phyloP scores from a whole-genome alignment of 1,284 basidiomycete species.

The Rhodotorula sp. region DNA sequence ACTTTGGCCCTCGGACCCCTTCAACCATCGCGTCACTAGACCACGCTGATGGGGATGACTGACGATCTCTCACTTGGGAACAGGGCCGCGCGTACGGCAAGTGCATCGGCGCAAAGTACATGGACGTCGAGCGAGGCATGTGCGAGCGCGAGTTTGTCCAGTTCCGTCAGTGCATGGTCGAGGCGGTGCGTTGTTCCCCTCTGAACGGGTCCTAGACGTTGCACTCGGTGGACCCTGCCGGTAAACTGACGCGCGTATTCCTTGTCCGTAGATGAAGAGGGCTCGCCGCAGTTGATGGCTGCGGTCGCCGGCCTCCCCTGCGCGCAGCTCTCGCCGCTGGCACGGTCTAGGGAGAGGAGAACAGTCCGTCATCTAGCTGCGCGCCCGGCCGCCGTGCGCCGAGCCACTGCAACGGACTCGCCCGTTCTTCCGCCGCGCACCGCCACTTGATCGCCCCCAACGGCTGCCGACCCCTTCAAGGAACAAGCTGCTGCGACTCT shows the following conservation, averaged over 20 bases:
- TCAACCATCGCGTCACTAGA: background rate
- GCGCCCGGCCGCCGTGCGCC: no score
- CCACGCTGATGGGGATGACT: background rate
- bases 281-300: background rate
- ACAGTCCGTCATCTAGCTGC: no score
- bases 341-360: background rate
- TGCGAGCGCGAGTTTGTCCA: slow-evolving; percentile 52
- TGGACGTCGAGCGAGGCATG: slow-evolving; percentile 53
- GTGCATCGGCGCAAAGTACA: slow-evolving; percentile 52
- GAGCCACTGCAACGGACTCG: background rate
- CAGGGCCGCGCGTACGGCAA: slow-evolving; percentile 53
- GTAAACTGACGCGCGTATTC: no score
- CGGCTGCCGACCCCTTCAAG: background rate
- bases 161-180: slow-evolving; percentile 52
- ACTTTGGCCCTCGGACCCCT: background rate
- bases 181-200: slow-evolving; percentile 19
- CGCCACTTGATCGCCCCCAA: background rate
- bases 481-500: background rate
- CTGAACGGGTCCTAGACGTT: no score
- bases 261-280: no score
- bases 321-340: background rate
- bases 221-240: no score
- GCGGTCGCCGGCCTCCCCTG: background rate
- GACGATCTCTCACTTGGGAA: background rate
- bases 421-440: background rate